Evolutionary conservation across 441 rosid species (phyloP).

Genomic region (Raphanus hybrid): DNA sequence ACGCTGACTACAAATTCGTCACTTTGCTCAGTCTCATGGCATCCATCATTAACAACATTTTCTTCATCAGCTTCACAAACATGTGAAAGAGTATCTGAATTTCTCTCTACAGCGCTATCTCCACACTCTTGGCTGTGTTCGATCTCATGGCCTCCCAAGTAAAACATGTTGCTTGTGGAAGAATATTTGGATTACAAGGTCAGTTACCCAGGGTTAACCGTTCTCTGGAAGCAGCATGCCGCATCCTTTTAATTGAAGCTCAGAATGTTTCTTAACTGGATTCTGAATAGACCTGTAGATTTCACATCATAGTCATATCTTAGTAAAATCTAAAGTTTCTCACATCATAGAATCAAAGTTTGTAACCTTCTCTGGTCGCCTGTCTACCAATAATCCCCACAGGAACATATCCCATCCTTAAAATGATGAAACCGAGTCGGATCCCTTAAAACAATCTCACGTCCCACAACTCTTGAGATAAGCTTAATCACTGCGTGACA

Average conservation of each 20-base stretch:
- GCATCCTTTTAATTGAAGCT: background rate
- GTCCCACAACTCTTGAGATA: constrained; percentile 50
- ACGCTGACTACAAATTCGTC: background rate
- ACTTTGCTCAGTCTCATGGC: background rate
- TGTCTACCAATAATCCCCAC: constrained; percentile 69
- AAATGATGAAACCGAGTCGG: constrained; percentile 60
- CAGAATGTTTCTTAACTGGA: background rate
- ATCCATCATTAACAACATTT: background rate
- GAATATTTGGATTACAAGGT: background rate
- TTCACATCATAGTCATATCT: background rate
- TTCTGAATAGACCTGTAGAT: background rate
- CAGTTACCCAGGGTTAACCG: background rate
- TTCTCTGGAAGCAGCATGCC: background rate
- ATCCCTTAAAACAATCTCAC: constrained; percentile 61
- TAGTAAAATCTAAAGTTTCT: background rate
- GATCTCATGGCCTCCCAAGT: background rate
- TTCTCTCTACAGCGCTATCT: constrained; percentile 5
- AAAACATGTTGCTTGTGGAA: background rate
- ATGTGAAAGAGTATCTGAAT: background rate
- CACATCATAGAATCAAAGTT: background rate
- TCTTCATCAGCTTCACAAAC: background rate
- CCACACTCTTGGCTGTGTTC: background rate
- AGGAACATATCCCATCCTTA: constrained; percentile 58
- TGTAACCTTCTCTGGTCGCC: background rate
- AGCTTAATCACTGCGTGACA: constrained; percentile 64